These are phyloP conservation scores for Periconia sp. DNA, from an alignment of 2,329 filamentous ascomycete species.

Conservation along the genomic window DNA sequence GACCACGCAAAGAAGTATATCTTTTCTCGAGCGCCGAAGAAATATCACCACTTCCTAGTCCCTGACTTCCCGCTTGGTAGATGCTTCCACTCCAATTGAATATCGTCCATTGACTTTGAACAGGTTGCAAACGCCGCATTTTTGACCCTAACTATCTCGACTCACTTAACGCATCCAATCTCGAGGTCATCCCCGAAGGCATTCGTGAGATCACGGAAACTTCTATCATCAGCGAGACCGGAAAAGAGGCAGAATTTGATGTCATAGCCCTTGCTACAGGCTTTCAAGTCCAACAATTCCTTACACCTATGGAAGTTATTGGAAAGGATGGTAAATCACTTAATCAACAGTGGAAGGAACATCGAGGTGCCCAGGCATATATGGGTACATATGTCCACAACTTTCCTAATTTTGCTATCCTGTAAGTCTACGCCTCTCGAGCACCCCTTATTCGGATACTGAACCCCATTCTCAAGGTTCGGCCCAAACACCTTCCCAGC, in stretches of 20 bases:
- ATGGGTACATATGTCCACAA: constrained; percentile 22
- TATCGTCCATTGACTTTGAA: neutral
- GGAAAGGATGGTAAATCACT: constrained; percentile 27
- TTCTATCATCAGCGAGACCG: constrained; percentile 23
- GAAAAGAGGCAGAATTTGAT: constrained; percentile 29
- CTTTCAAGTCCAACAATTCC: constrained; percentile 44
- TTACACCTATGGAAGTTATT: constrained; percentile 40
- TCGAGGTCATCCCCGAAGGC: constrained; percentile 24
- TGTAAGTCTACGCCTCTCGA: constrained; percentile 18
- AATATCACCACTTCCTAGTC: constrained; percentile 30
- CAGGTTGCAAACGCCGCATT: constrained; percentile 23
- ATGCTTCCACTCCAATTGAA: neutral
- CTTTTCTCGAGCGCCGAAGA: constrained; percentile 20
- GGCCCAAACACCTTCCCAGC: constrained; percentile 38
- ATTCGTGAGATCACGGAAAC: constrained; percentile 24
- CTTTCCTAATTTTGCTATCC: constrained; percentile 31
- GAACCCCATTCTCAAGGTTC: constrained; percentile 15
- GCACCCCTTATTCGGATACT: neutral
- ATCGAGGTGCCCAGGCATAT: constrained; percentile 24
- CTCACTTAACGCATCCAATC: constrained; percentile 21
- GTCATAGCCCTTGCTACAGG: constrained; percentile 44
- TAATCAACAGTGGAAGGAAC: constrained; percentile 24
- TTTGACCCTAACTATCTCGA: constrained; percentile 33
- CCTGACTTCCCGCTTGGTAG: constrained; percentile 37
- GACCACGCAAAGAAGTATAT: constrained; percentile 27